phyloP scores from a whole-genome alignment of 2,329 filamentous ascomycete genomes.

The Podosphaera xanthii region DNA sequence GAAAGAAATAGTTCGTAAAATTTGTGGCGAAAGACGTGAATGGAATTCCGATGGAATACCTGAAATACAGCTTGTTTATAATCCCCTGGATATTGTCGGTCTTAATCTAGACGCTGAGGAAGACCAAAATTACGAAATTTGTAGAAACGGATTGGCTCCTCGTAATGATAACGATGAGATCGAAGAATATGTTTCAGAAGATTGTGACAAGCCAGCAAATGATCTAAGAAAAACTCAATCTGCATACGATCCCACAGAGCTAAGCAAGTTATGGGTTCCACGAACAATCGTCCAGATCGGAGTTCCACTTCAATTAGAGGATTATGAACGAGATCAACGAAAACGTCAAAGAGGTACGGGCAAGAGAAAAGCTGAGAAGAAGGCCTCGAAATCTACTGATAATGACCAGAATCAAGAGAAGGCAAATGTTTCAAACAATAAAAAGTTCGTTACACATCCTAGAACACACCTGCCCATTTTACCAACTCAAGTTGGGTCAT shows the following conservation, averaged over 20 bases:
- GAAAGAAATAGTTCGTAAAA: slow-evolving; percentile 33
- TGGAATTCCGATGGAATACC: slow-evolving; percentile 49
- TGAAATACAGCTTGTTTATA: slow-evolving; percentile 59
- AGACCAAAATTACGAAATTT: slow-evolving; percentile 22
- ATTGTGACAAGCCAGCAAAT: slow-evolving; percentile 32
- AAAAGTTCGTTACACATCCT: no score
- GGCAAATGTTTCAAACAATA: no score
- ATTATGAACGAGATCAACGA: slow-evolving; percentile 30
- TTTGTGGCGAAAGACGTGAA: slow-evolving; percentile 47
- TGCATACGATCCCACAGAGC: slow-evolving; percentile 39
- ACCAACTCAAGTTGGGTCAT: no score
- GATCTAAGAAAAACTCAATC: slow-evolving; percentile 18
- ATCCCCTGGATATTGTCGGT: slow-evolving; percentile 53
- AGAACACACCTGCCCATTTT: no score
- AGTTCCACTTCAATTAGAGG: slow-evolving; percentile 38
- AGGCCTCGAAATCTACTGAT: slow-evolving; percentile 1
- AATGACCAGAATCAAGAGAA: no score
- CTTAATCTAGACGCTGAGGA: slow-evolving; percentile 54
- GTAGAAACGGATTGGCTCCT: slow-evolving; percentile 32
- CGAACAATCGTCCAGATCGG: slow-evolving; percentile 40
- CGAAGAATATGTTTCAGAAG: slow-evolving; percentile 11
- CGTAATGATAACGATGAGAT: slow-evolving; percentile 15
- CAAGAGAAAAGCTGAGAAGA: slow-evolving; percentile 10
- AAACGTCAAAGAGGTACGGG: slow-evolving; percentile 10
- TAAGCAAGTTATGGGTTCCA: slow-evolving; percentile 46